Evolutionary conservation across 2,329 filamentous ascomycete species (phyloP), one percentile per base, ranked within the genome.

Genomic region (Colletotrichum agaves): DNA sequence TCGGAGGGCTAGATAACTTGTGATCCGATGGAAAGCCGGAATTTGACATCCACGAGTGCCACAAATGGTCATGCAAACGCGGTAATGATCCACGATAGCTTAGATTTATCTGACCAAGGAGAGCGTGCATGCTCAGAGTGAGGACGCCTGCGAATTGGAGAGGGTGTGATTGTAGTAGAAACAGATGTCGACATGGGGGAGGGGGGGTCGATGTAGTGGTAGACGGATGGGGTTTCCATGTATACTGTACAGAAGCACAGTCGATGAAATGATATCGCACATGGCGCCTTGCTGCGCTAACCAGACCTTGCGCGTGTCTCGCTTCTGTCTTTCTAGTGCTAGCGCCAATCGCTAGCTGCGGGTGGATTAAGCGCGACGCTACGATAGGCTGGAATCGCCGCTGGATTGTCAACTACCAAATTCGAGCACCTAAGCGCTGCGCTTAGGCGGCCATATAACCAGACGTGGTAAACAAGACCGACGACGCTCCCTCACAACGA

Each of bases 371-470:
- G 52, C 68, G 68, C 68, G 68, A 15, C 37, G 5, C 39, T 61
- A 55, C 44, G 21, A 70, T 70, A 65, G 68, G 68, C 56, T 39
- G n/a, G n/a, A n/a, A n/a, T n/a, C n/a, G n/a, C n/a, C n/a, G n/a
- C n/a, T n/a, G 44, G 47, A 21, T 23, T 19, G 15, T 23, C 39
- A 55, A 35, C 41, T 55, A 46, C 46, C 58, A 23, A 55, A 10
- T 65, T 41, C 46, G 53, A 67, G 19, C 64, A 63, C 44, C 31
- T 69, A 69, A 69, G 66, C 66, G 66, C 68, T 50, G 68, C 68
- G 68, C 68, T 70, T 70, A 68, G 53, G 7, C 55, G 23, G 55
- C 17, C 56, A 63, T 37, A 63, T 39, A 44, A n/a, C 57, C 58
- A 57, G 61, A 58, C 35, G 52, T 56, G 61, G 69, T 69, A 70